Base-by-base conservation (phyloP, 2,329 filamentous ascomycete species). In the Cadophora luteo-olivacea region DNA sequence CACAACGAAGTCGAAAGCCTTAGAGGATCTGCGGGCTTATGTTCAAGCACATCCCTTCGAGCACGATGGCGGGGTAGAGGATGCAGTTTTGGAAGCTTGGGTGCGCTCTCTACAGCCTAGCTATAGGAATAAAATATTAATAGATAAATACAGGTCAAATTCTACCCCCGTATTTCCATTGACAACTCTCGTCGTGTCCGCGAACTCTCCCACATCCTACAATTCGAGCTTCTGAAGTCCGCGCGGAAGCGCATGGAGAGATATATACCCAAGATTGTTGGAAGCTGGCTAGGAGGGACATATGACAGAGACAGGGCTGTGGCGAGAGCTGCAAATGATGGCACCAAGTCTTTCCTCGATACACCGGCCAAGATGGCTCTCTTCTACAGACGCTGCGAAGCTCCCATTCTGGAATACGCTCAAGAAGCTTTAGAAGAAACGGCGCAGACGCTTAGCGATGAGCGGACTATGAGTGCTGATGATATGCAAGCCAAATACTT, bases 91-190 rank as follows among this genome's bases (percentile, higher is more conserved):
- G 66, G 92, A 96, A 74, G 91, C 92, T 76, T 98, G 95, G 95
- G 92, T 95, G 82, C 75, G 86, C 86, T 72, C 16, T 32, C 36
- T n/a, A 57, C n/a, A 25, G 16, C 38, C 58, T 29, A 49, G 36
- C 19, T 22, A n/a, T 22, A 12, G 16, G 16, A 16, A 16, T 4
- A 57, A 16, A 14, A 24, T 65, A 51, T 58, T 64, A 48, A 63
- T 66, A 65, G 38, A 25, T 14, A 25, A 38, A 8, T 55, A 62
- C 80, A 97, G 93, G 87, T 92, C 72, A 91, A 91, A 83, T 82
- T 97, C 67, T 99, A 97, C 78, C 93, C 96, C 64, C 91, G 94
- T 69, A 87, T 91, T 45, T 96, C 95, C 22, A 97, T 98, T 81
- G 95, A 98, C 79, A 93, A 92, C 78, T 90, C 92, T 58, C 91